These are phyloP conservation scores for Euclidium syriacum DNA, from an alignment of 345 rosid species.

Conservation along the genomic window DNA sequence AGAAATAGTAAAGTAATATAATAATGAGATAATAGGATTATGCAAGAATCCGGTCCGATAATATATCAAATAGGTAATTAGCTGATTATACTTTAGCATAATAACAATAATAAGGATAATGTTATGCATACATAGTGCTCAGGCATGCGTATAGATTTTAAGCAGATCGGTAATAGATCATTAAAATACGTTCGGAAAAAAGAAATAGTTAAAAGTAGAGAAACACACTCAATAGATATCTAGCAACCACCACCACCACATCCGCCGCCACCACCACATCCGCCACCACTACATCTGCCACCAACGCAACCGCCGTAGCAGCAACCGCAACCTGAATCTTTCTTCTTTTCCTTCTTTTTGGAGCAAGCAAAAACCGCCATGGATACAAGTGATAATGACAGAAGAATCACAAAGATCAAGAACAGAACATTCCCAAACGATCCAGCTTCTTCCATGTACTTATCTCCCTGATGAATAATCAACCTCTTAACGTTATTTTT, in stretches of 20 bases:
- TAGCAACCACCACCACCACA: neutral
- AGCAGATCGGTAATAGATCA: neutral
- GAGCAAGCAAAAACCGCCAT: slow-evolving; percentile 2
- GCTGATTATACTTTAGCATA: too few relatives aligned
- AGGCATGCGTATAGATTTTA: neutral
- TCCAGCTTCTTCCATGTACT: slow-evolving; percentile 3
- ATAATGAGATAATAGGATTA: neutral
- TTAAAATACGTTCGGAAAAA: neutral
- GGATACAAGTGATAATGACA: slow-evolving; percentile 17
- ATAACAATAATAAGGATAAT: too few relatives aligned
- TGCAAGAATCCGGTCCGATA: neutral
- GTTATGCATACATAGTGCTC: too few relatives aligned
- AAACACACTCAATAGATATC: neutral
- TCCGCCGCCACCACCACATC: neutral
- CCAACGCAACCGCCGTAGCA: too few relatives aligned
- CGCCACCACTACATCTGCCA: neutral
- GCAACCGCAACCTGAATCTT: neutral
- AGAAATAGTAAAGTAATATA: neutral
- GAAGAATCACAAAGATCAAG: slow-evolving; percentile 17
- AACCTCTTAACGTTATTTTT: neutral
- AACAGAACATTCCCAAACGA: neutral
- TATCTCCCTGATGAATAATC: neutral
- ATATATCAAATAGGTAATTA: too few relatives aligned
- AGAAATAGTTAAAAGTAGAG: neutral
- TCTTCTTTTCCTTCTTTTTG: too few relatives aligned